Base-by-base conservation (phyloP, 106 monocot species). In the Ottelia alismoides region DNA sequence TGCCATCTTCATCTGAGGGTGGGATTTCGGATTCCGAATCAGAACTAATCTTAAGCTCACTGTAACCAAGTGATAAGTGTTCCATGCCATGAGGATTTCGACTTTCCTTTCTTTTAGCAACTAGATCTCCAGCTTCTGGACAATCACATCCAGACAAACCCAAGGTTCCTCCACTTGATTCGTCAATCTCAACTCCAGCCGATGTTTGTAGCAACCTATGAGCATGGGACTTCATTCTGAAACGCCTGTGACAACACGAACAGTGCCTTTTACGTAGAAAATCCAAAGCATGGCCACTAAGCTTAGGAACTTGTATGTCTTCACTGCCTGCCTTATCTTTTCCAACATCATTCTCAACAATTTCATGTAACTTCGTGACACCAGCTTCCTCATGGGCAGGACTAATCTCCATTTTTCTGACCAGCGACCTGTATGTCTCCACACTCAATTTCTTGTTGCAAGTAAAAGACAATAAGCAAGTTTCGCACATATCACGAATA, bases 401-500 rank as follows among this genome's bases (percentile, higher is more conserved):
- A 53, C 46, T 47, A 1, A 35, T 19, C 40, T 65, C 62, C 29
- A 72, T 18, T 60, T 76, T 73, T 28, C 70, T 60, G 14, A 74
- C 51, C 58, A 72, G 53, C 11, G 64, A 65, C 51, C 66, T 64
- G 54, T 60, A 66, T 20, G 56, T 65, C 52, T 73, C 57, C 0
- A 57, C 32, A 22, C 47, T 64, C 10, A 67, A 57, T 30, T 63
- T 71, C 46, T 66, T 78, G 51, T 81, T 60, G 2, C 57, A 64
- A 5, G 59, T 53, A 58, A 67, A 73, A 28, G 81, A 76, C 28
- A 70, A 56, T 11, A 85, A 45, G 49, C 86, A 92, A 11, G 28
- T 51, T 65, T 83, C 79, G 40, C 86, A 82, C 79, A 82, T 74
- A 29, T 65, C 58, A 53, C 57, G 58, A 24, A 71, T 66, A 64